Evolutionary conservation across 2,329 filamentous ascomycete species (phyloP), one percentile per base, ranked within the genome.

Genomic region (Diplodia sapinea): DNA sequence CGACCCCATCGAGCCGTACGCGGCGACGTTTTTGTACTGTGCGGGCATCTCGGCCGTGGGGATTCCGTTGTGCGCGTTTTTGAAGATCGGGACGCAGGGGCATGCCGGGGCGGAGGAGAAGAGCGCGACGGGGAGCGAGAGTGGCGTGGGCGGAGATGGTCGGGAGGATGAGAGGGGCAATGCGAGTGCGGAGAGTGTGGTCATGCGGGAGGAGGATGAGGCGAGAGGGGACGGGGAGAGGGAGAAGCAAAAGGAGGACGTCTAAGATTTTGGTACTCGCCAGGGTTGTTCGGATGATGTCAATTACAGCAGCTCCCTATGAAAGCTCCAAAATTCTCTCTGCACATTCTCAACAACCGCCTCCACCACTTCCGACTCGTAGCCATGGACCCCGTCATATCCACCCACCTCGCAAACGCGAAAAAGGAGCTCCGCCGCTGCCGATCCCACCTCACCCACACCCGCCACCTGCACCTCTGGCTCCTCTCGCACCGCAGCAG

Each of bases 51-150:
- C 82, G 0, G 80, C 77, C 0, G 68, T 81, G 1, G 80, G 82
- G 13, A 69, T 86, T 2, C 70, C 81, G 0, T 76, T 87, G 26
- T 77, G 86, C 3, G 83, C 83, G 0, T 87, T 86, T 68, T 77
- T 88, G 70, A 80, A 76, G 6, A 78, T 88, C 15, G 80, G 81
- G 0, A 87, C 85, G 2, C 86, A 88, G 70, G 86, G 86, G 15
- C 26, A 31, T 36, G n/a, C 15, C 0, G 31, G 64, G 26, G 26
- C 26, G 7, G 40, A 15, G n/a, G 62, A 47, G 50, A 40, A 47
- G 50, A 51, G 43, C 33, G 33, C 20, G 5, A 20, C 50, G 12
- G 36, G 11, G 33, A 33, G 50, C n/a, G 38, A 49, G 23, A 49
- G 33, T 11, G 49, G 62, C 4, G 15, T 31, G 29, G 15, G 38